Evolutionary conservation across 2,329 filamentous ascomycete species (phyloP).

Genomic region (Cercospora sp.): DNA sequence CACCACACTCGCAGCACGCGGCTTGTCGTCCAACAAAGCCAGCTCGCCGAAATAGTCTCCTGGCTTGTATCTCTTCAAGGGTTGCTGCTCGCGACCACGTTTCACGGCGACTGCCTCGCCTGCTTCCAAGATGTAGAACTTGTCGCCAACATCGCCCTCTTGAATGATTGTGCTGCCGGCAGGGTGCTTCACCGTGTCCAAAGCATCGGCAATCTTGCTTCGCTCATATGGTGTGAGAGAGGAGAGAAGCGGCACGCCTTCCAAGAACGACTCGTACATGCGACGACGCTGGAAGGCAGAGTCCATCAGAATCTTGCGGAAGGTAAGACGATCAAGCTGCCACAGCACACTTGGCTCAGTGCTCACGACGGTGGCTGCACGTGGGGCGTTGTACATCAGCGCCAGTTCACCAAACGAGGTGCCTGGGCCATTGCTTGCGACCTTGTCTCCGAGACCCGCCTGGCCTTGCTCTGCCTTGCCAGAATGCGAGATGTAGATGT

Average conservation of each 20-base stretch:
- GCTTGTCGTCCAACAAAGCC: constrained; percentile 88
- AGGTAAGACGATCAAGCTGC: constrained; percentile 93
- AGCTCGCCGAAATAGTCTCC: constrained; percentile 98
- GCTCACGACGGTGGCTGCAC: constrained; percentile 89
- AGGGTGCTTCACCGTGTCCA: constrained; percentile 86
- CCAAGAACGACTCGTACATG: constrained; percentile 96
- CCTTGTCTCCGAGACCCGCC: constrained; percentile 79
- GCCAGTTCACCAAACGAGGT: constrained; percentile 96
- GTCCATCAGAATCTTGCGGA: constrained; percentile 97
- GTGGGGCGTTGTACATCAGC: constrained; percentile 97
- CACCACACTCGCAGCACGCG: constrained; percentile 84
- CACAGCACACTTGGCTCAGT: constrained; percentile 82
- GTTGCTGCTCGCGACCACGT: constrained; percentile 63
- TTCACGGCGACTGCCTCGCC: constrained; percentile 88
- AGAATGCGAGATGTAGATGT: constrained; percentile 81
- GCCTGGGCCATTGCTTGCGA: constrained; percentile 78
- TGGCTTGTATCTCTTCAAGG: constrained; percentile 80
- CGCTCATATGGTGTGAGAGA: constrained; percentile 88
- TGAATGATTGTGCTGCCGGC: constrained; percentile 80
- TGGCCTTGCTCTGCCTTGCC: constrained; percentile 77
- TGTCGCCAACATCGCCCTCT: constrained; percentile 87
- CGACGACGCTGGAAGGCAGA: constrained; percentile 92
- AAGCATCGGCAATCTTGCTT: constrained; percentile 93
- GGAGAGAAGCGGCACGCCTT: constrained; percentile 84
- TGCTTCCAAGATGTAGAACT: constrained; percentile 86